phyloP scores from a whole-genome alignment of 192 early-diverging fungal genomes.

The Backusella tuberculispora region DNA sequence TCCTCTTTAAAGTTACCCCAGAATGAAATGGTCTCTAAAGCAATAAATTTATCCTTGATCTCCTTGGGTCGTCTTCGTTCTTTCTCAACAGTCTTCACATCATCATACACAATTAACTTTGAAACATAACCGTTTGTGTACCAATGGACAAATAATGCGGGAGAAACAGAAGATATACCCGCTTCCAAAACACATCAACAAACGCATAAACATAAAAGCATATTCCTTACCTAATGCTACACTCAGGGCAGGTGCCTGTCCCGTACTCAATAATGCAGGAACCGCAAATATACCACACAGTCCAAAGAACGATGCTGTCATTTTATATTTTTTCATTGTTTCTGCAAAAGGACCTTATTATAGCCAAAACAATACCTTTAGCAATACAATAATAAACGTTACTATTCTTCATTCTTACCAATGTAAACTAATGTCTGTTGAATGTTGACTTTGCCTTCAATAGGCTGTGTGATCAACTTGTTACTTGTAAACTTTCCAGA shows the following conservation, averaged over 20 bases:
- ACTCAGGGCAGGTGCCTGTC: conserved; percentile 33
- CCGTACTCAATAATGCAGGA: conserved; percentile 36
- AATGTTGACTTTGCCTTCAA: conserved; percentile 9
- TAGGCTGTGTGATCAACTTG: conserved; percentile 20
- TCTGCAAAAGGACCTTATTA: conserved; percentile 39
- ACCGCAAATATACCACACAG: conserved; percentile 41
- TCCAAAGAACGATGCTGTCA: conserved; percentile 41
- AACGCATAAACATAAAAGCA: neutral
- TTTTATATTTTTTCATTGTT: conserved; percentile 42
- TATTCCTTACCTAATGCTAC: conserved; percentile 33
- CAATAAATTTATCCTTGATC: conserved; percentile 38
- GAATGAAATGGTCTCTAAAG: conserved; percentile 34
- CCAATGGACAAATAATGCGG: conserved; percentile 37
- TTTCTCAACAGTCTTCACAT: conserved; percentile 35
- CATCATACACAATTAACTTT: conserved; percentile 35
- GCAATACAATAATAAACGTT: neutral
- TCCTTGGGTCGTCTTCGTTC: conserved; percentile 30
- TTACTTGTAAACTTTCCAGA: conserved; percentile 39
- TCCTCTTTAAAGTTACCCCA: conserved; percentile 30
- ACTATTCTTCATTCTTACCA: conserved; percentile 16
- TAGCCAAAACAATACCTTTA: neutral
- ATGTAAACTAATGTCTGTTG: conserved; percentile 41
- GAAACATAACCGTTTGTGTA: conserved; percentile 36
- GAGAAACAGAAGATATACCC: conserved; percentile 39
- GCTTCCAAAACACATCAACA: conserved; percentile 25